Evolutionary conservation across 176 grass and related monocot species (phyloP).

Genomic region (Oryza australiensis): DNA sequence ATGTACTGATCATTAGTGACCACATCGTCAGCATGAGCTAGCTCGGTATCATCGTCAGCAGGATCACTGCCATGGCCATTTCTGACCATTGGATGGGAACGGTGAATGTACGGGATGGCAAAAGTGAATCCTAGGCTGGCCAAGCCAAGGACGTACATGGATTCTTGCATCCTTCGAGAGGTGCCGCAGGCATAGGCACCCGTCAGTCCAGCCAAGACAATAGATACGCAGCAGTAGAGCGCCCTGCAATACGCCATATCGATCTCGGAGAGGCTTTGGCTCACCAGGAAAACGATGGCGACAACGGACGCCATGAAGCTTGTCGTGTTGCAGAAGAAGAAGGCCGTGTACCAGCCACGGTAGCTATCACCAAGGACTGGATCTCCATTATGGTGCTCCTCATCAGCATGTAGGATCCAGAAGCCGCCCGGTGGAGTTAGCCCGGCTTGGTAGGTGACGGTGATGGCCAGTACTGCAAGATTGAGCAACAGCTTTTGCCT

Average conservation of each 20-base stretch:
- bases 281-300: slow-evolving; percentile 11
- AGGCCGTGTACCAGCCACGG: slow-evolving; percentile 7
- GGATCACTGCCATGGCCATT: no score
- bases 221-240: background rate
- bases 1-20: no score
- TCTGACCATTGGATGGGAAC: no score
- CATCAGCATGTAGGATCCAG: background rate
- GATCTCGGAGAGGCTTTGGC: background rate
- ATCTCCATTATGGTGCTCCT: background rate
- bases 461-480: slow-evolving; percentile 20
- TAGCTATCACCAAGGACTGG: slow-evolving; percentile 8
- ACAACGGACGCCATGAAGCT: slow-evolving; percentile 22
- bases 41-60: no score
- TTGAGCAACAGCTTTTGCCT: slow-evolving; percentile 15
- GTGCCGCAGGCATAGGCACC: slow-evolving; percentile 25
- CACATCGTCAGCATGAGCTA: no score
- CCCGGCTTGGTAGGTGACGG: slow-evolving; percentile 36
- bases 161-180: background rate
- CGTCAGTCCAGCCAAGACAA: background rate
- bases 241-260: background rate
- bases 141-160: slow-evolving; percentile 18
- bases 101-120: background rate
- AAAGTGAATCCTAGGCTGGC: background rate
- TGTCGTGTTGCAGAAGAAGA: slow-evolving; percentile 37
- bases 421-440: slow-evolving; percentile 33